A percentile compares a stretch with the other conserved stretches of the same genome.
Conservation (phyloP, 2,329 filamentous ascomycete genomes). For the Colletotrichum sp. region DNA sequence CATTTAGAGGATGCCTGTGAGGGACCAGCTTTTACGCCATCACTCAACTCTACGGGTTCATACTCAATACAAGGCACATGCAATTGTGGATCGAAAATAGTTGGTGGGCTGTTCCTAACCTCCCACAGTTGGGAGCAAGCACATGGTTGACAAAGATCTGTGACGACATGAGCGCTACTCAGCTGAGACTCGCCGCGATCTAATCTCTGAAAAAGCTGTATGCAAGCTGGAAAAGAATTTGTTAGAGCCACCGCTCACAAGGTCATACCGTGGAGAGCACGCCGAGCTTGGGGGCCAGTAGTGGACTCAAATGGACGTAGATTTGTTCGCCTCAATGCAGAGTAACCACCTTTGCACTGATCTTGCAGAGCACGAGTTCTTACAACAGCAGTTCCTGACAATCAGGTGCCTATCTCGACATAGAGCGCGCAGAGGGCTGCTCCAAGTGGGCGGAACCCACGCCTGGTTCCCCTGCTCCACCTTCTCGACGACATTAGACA, state of each 20-base stretch:
- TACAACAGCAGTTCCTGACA: background rate
- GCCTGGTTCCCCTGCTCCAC: background rate
- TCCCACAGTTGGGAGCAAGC: background rate
- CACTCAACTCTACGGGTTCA: background rate
- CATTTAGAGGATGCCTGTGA: background rate
- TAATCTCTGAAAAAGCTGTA: background rate
- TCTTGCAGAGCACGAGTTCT: background rate
- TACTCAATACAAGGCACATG: background rate
- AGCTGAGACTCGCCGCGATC: background rate
- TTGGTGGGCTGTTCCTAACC: background rate
- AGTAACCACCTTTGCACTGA: background rate
- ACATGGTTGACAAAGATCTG: background rate
- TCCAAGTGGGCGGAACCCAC: background rate
- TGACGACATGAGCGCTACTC: background rate
- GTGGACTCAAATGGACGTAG: background rate
- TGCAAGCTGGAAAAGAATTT: background rate
- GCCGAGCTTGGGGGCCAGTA: background rate
- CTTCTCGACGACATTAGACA: background rate
- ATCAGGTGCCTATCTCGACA: background rate
- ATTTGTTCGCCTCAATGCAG: background rate
- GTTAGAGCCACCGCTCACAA: slow-evolving; percentile 7
- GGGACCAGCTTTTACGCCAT: background rate
- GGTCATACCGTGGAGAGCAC: background rate
- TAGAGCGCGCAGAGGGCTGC: background rate
- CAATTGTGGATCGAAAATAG: background rate